Base-by-base conservation (phyloP, 2,329 filamentous ascomycete species). In the Diaporthe capsici region DNA sequence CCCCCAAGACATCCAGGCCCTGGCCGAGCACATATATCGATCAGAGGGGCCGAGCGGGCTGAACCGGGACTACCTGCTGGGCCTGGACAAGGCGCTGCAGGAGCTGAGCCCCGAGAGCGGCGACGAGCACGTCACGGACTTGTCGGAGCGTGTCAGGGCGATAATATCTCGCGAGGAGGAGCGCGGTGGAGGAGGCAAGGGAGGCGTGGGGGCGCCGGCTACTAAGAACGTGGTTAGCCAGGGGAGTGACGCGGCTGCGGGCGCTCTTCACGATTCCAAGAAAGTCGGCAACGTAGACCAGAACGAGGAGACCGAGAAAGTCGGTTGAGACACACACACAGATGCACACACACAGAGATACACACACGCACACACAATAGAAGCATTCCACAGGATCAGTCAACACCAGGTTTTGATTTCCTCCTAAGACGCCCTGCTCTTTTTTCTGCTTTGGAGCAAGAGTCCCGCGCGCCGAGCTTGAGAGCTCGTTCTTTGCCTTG, bases 21-120 rank as follows among this genome's bases (percentile, higher is more conserved):
- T 98, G 70, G 96, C 96, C 34, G 90, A 92, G 84, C 94, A 96
- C 84, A 98, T 99, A 80, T 89, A 92, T 79, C 86, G 86, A 65
- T 95, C 94, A 80, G 84, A 87, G 55, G 97, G 97, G 0, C 94
- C 96, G 34, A 98, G 95, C 84, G 97, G 97, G 0, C 91, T 93
- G 82, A 98, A 98, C 84, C 92, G 89, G 76, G 96, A 98, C 81
- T 99, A 99, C 84, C 87, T 99, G 57, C 93, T 95, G 82, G 89
- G 92, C 78, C 87, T 99, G 58, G 94, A 98, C 82, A 86, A 87
- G 75, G 94, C 95, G 9, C 88, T 99, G 78, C 85, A 92, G 76
- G 91, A 90, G 42, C 85, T 98, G 79, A 93, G 94, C 77, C 86
- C 90, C 2, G 94, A 94, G 71, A 97, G 94, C 82, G 92, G 91